Percentiles rank a stretch among this genome's conserved stretches.
Evolutionary conservation across 169 alveolate genomes (phyloP).

Genomic region (Cryptosporidium canis): DNA sequence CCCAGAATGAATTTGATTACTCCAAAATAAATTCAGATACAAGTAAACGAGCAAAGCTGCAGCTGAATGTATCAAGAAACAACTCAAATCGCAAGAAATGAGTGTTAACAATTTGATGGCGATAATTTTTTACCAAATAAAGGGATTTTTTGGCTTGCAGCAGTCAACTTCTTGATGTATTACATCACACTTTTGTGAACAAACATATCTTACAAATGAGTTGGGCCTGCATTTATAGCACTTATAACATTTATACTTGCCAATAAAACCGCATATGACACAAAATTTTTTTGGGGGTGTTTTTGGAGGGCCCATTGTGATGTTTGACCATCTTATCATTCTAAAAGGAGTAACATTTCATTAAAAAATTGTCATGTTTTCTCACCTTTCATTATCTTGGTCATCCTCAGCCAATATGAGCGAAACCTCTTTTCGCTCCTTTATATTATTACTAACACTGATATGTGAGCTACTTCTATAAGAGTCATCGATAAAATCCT

Average conservation of each 20-base stretch:
- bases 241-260: conserved; percentile 56
- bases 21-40: background rate
- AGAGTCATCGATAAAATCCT: conserved; percentile 35
- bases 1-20: background rate
- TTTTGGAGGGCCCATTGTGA: conserved; percentile 52
- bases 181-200: conserved; percentile 43
- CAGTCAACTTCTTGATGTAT: conserved; percentile 67
- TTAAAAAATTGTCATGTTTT: background rate
- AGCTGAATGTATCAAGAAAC: conserved; percentile 23
- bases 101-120: background rate
- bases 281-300: conserved; percentile 52
- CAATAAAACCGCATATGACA: conserved; percentile 62
- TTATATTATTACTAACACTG: background rate
- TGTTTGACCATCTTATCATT: conserved; percentile 46
- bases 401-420: conserved; percentile 64
- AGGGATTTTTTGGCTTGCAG: conserved; percentile 50
- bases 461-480: background rate
- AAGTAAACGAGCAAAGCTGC: conserved; percentile 6
- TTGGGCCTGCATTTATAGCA: conserved; percentile 58
- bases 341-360: background rate
- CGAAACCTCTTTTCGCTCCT: conserved; percentile 45
- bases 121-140: conserved; percentile 31
- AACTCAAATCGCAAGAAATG: conserved; percentile 67
- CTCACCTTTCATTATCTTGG: conserved; percentile 57
- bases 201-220: conserved; percentile 63